Base-by-base conservation (phyloP, 2,329 filamentous ascomycete species). In the Aureobasidium sp. region DNA sequence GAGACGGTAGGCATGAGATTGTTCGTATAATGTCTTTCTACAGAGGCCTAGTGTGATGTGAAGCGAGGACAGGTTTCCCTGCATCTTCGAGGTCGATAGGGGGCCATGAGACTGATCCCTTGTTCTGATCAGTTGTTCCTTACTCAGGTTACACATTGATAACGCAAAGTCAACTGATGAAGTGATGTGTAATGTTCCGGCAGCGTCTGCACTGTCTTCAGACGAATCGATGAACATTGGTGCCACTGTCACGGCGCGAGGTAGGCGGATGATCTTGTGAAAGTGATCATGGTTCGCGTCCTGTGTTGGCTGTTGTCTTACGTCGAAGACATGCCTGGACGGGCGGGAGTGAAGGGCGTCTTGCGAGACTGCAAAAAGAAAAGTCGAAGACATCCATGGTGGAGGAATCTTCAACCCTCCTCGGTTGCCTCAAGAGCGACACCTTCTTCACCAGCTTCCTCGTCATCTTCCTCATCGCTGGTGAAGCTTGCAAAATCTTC, bases 401-500 rank as follows among this genome's bases (percentile, higher is more conserved):
- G 30, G 11, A 39, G 8, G 35, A n/a, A 16, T 29, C 22, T 47
- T 53, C 51, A 53, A 29, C 51, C 51, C 14, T 53, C 51, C 30
- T 53, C 51, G 16, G 40, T 37, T 16, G 41, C 39, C 5, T 37
- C 41, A 6, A 45, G 16, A 4, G 40, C 34, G 6, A 45, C 40
- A 6, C 40, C 51, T 16, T 45, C 41, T 10, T 45, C 51, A 19
- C 16, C 51, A 19, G n/a, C 32, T 19, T 53, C 34, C 8, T 56
- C 57, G 8, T 64, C 64, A 6, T 63, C 62, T 7, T 62, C 60
- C 25, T 61, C 63, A 10, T 60, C 60, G 29, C 58, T 60, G 25
- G 54, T 58, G 48, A 58, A 53, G 16, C 55, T 58, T 16, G 57
- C 58, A 41, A 61, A 60, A 6, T 58, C 57, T 12, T 69, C 68